Evolutionary conservation across 768 basidiomycete species (phyloP).

Genomic region (Fomitopsis serialis): DNA sequence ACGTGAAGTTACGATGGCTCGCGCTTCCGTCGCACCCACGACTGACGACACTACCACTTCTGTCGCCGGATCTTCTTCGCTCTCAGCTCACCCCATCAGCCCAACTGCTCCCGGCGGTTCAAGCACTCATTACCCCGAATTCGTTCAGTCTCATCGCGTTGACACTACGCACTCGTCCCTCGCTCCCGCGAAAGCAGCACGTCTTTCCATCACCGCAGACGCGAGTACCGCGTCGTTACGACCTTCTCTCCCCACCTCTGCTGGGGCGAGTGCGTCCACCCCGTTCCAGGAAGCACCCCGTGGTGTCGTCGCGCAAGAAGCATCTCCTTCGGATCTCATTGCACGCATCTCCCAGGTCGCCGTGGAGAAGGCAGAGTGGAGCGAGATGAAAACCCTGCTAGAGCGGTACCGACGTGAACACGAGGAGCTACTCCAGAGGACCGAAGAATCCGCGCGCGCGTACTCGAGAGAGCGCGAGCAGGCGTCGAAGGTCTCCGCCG

Average conservation of each 20-base stretch:
- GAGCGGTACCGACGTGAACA: conserved; percentile 12
- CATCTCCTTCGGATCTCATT: conserved; percentile 2
- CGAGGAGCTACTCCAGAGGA: conserved; percentile 21
- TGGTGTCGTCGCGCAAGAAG: not conserved
- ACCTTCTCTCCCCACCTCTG: not conserved
- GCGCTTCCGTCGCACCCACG: not conserved
- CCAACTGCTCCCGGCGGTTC: not conserved
- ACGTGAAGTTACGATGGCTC: not conserved
- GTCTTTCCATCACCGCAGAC: not conserved
- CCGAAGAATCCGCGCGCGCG: conserved; percentile 19
- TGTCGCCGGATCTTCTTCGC: not conserved
- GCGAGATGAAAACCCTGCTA: conserved; percentile 11
- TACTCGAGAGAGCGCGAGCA: conserved; percentile 26
- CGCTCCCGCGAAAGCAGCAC: not conserved
- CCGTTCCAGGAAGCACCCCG: not conserved
- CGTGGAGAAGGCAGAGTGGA: conserved; percentile 15
- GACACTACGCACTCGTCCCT: not conserved
- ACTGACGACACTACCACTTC: too few relatives aligned
- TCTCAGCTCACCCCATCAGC: not conserved
- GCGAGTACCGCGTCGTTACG: not conserved
- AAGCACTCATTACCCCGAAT: not conserved
- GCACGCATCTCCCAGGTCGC: conserved; percentile 7
- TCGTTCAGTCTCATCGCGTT: not conserved
- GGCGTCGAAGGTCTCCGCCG: conserved; percentile 12
- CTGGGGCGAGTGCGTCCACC: not conserved